Evolutionary conservation across 805 yeast species (phyloP), one percentile per base, ranked within the genome.

Genomic region (Tetrapisispora pingtungensis): DNA sequence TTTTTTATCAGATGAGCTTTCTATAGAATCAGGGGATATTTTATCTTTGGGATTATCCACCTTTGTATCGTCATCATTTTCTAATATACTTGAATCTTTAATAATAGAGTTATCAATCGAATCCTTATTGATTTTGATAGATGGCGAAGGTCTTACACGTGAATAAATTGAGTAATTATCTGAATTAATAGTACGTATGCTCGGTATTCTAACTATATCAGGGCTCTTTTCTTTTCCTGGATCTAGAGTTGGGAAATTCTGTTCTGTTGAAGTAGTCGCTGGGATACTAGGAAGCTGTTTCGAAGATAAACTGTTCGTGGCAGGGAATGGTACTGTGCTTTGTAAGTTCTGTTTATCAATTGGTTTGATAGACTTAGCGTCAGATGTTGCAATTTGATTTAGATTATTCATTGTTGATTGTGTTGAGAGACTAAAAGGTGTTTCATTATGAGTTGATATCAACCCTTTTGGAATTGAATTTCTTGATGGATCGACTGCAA

Each of bases 371-470:
- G n/a, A 3, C 3, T 8, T n/a, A 4, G 27, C 3, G 6, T 22
- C 39, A 34, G 22, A 12, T n/a, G 15, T 24, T n/a, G 7, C 12
- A 10, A 15, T 14, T 27, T 15, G 33, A 27, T 26, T 27, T 5
- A 37, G 3, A 18, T n/a, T 28, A 17, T 5, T 37, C 33, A 37
- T 37, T 20, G 30, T 37, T 3, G 40, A 26, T 28, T 37, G 40
- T 10, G 40, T 26, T 3, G 40, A 37, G 3, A 37, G n/a, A 18
- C 10, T 40, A 40, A 63, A 64, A n/a, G 69, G 65, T 1, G 65
- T 51, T 8, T 57, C 62, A 41, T 60, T 56, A 32, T 64, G 61
- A 1, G 66, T 63, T 1, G 67, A 61, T 6, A 62, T 56, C 43
- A 54, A 55, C 47, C 63, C 59, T 46, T 55, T 63, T 40, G 54